Conservation (phyloP, 2,329 filamentous ascomycete genomes). For the Alternaria conjuncta region DNA sequence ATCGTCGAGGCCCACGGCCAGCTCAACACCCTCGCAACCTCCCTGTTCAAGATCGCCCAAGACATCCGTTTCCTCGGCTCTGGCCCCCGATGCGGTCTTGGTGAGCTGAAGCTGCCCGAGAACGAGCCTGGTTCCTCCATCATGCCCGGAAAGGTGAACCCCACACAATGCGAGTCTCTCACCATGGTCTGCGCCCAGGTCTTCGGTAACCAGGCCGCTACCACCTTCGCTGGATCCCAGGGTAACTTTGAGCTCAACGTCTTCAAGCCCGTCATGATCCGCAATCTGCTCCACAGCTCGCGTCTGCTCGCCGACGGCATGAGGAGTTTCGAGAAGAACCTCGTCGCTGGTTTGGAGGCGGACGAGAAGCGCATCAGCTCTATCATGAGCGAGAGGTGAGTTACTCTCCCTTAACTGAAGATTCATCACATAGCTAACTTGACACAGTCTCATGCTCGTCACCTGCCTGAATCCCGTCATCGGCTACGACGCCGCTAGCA, state of each 20-base stretch:
- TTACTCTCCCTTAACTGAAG: too few species aligned
- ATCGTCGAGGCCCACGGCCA: constrained; percentile 92
- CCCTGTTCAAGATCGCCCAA: constrained; percentile 97
- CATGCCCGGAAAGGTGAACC: constrained; percentile 99
- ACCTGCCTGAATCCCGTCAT: constrained; percentile 67
- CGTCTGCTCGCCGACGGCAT: constrained; percentile 90
- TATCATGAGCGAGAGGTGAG: constrained; percentile 93
- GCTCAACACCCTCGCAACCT: constrained; percentile 89
- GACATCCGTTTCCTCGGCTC: constrained; percentile 97
- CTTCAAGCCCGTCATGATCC: constrained; percentile 96
- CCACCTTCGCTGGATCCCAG: constrained; percentile 93
- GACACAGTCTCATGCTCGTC: constrained; percentile 86
- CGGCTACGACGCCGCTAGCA: constrained; percentile 44
- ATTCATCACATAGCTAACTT: constrained; percentile 12
- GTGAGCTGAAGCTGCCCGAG: constrained; percentile 91
- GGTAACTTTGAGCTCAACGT: constrained; percentile 99
- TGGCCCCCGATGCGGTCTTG: constrained; percentile 92
- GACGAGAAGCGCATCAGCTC: constrained; percentile 91
- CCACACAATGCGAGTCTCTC: constrained; percentile 95
- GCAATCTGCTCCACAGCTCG: constrained; percentile 91
- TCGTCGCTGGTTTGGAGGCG: constrained; percentile 84
- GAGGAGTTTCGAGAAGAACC: constrained; percentile 92
- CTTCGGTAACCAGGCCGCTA: constrained; percentile 94
- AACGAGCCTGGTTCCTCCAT: constrained; percentile 98
- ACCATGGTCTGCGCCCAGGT: constrained; percentile 98